Evolutionary conservation across 371 early-diverging fungal species (phyloP), one percentile per base, ranked within the genome.

Genomic region (Apophysomyces elegans): DNA sequence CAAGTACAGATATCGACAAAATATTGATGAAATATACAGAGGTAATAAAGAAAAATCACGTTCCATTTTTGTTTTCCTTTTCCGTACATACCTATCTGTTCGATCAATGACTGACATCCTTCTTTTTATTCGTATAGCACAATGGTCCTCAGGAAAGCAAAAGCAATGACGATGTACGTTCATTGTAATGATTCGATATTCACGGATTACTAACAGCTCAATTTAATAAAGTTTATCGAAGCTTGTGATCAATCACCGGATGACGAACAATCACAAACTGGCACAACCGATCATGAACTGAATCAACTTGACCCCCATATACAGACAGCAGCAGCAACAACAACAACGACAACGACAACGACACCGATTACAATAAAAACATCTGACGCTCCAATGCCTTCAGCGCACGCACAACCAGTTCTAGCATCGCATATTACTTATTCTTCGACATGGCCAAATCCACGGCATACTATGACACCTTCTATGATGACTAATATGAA

Each of bases 1-100:
- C 95, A 5, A 91, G 91, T 46, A 87, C 92, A 1, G 95, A 97
- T 72, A 95, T 98, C 77, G 96, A 97, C 80, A 87, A 87, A 66
- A 93, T 96, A 43, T 72, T 98, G 59, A 85, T 96, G 85, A 89
- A 91, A 65, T 98, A 98, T 79, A 95, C 97, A 1, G 95, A 96
- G 81, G 87, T 86, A 81, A 70, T 32, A 47, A 54, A 46, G 21
- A 5, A 56, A 44, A 9, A 18, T 7, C 5, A 57, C 4, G 9
- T 32, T n/a, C 4, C 32, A n/a, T 50, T 11, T 50, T 39, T 38
- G 21, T 46, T 13, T 37, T 58, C 26, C 43, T 37, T 46, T 37
- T 26, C 32, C 32, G 32, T 26, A 26, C 32, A 26, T 26, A 26
- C 32, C 32, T 26, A 26, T 26, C 32, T 26, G 32, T 26, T 26